phyloP scores from a whole-genome alignment of 2,329 filamentous ascomycete species.

The Fusarium armeniacum region DNA sequence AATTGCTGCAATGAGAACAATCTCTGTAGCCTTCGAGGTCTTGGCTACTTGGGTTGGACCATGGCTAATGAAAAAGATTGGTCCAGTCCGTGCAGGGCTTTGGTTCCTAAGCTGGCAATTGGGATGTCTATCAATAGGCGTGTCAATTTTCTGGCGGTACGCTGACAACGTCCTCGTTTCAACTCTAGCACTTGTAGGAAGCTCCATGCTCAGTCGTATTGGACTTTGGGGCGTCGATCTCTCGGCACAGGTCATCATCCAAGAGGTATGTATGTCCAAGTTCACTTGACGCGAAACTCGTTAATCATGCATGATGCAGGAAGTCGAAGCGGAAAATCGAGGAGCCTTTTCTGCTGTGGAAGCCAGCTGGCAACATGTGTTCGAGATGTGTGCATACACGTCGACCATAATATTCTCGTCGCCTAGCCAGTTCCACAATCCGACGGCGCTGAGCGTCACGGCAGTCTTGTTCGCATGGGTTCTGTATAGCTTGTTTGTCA shows the following conservation, averaged over 20 bases:
- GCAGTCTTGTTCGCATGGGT: constrained; percentile 59
- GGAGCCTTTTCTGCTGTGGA: constrained; percentile 79
- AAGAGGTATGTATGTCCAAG: constrained; percentile 66
- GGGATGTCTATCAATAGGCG: constrained; percentile 63
- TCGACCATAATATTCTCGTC: constrained; percentile 74
- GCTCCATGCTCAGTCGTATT: constrained; percentile 68
- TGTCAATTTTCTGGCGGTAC: constrained; percentile 58
- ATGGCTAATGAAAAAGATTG: constrained; percentile 66
- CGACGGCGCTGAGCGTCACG: constrained; percentile 69
- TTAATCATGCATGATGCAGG: constrained; percentile 54
- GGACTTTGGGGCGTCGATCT: constrained; percentile 75
- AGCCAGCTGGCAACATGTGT: constrained; percentile 75
- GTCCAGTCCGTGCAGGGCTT: constrained; percentile 73
- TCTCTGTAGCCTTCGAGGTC: constrained; percentile 69
- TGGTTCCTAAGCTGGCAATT: constrained; percentile 80
- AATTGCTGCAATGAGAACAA: constrained; percentile 67
- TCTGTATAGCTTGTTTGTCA: constrained; percentile 53
- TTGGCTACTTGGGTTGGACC: constrained; percentile 73
- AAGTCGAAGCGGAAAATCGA: constrained; percentile 68
- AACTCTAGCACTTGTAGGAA: constrained; percentile 63
- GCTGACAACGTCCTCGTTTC: constrained; percentile 53
- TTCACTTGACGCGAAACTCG: not conserved
- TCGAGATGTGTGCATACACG: constrained; percentile 76
- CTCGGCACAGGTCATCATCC: constrained; percentile 71
- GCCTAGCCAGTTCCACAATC: constrained; percentile 75